Evolutionary conservation across 163 green algal genomes (phyloP), one percentile per base, ranked within the genome.

Genomic region (Chlorella variabilis): DNA sequence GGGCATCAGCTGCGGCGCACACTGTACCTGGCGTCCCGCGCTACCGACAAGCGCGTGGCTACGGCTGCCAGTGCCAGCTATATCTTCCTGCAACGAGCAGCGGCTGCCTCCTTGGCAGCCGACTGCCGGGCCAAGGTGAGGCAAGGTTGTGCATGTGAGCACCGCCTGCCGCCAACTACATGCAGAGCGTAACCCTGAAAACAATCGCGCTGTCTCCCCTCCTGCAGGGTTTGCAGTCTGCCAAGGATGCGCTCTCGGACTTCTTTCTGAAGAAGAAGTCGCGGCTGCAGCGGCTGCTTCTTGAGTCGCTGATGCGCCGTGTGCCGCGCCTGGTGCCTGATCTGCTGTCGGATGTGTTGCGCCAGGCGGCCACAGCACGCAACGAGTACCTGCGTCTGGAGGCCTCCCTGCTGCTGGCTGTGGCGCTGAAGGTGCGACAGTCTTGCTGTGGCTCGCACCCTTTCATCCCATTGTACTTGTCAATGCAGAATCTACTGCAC

Each of bases 221-320:
- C 54, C 54, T 51, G 49, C 81, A 74, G 74, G 79, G 78, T 18
- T 67, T 61, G 45, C 68, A 74, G 20, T 80, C 73, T 9, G 49
- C 61, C 18, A 58, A 31, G 17, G 79, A 71, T 6, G 87, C 85
- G 3, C 18, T 87, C 3, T 13, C 31, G 7, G 86, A 91, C 63
- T 89, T 77, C 49, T 84, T 89, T 4, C 54, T 38, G 23, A 34
- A n/a, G 20, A 91, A 91, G 66, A 91, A 91, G 74, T 85, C n/a
- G 42, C 73, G 77, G 18, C 75, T 91, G 70, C 70, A 83, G 63
- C 82, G 73, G 20, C 20, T 3, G 21, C 82, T 68, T 63, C 81
- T 88, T 27, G 79, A 91, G 70, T 41, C 41, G 18, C 79, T 91
- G 70, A 42, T 89, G 33, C 68, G 77, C 27, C 76, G 31, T 69